Base-by-base conservation (phyloP, 2,329 filamentous ascomycete genomes). In the Colletotrichum chrysophilum region DNA sequence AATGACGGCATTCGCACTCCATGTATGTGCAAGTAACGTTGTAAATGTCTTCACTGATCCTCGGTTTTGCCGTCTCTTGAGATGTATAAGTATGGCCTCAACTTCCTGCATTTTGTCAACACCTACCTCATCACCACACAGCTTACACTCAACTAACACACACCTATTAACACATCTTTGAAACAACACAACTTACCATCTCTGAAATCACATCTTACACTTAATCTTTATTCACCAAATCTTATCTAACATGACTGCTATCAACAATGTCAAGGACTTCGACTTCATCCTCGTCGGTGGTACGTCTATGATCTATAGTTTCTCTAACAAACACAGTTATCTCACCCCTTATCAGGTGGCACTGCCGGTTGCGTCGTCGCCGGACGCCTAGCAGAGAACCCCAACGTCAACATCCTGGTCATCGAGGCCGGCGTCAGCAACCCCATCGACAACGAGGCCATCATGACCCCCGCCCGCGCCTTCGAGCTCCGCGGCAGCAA, bases 401-500 rank as follows among this genome's bases (percentile, higher is more conserved):
- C 80, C 2, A 73, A 79, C 18, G 87, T 88, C 36, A 83, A 80
- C 16, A 78, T 89, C 43, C 83, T 89, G 6, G 79, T 90, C 26
- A 80, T 90, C 69, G 88, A 90, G 78, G 88, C 88, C 7, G 88
- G 88, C 13, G 82, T 84, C 26, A 84, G 84, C 74, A 89, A 90
- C 78, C 85, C 90, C 0, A 81, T 85, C 7, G 84, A 89, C 7
- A 82, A 90, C 58, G 86, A 88, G 24, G 86, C 89, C 61, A 89
- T 91, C 78, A 88, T 84, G 6, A 91, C 89, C 5, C 91, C 90
- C 1, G 85, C 88, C 2, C 82, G 83, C 10, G 89, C 88, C 43
- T 88, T 92, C 78, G 85, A 88, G 5, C 86, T 92, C 1, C 88
- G 90, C 18, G 87, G 86, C 48, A 89, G 88, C 79, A 82, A 91